Evolutionary conservation across 2,329 filamentous ascomycete species (phyloP).

Genomic region (Colletotrichum higginsianum): DNA sequence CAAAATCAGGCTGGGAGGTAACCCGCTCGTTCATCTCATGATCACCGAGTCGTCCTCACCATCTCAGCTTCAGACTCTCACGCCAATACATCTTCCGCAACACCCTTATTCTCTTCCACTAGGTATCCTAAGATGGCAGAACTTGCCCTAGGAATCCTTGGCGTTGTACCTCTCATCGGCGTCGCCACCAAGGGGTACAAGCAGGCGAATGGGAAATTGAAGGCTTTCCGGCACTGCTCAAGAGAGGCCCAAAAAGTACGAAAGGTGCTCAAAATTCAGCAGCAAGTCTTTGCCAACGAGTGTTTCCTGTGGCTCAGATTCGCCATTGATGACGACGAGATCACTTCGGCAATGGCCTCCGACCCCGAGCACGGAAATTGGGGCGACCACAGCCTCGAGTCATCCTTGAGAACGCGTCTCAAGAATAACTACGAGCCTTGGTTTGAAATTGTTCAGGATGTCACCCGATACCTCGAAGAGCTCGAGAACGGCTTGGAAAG

Average conservation of each 20-base stretch:
- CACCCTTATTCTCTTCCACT: not conserved
- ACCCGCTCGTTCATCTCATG: too few species aligned
- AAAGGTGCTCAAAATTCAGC: slow-evolving; percentile 20
- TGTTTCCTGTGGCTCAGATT: slow-evolving; percentile 21
- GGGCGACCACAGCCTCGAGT: not conserved
- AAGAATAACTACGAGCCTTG: slow-evolving; percentile 23
- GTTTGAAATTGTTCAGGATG: not conserved
- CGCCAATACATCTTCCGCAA: not conserved
- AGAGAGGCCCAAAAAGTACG: slow-evolving; percentile 9
- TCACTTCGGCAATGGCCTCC: not conserved
- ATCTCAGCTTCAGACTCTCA: too few species aligned
- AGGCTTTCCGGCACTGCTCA: slow-evolving; percentile 27
- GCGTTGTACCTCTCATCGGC: slow-evolving; percentile 27
- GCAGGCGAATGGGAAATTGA: slow-evolving; percentile 18
- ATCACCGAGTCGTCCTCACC: too few species aligned
- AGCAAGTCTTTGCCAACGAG: slow-evolving; percentile 27
- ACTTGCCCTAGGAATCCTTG: slow-evolving; percentile 26
- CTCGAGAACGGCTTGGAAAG: not conserved
- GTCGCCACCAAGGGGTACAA: slow-evolving; percentile 29
- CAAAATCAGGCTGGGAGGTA: too few species aligned
- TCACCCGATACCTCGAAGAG: not conserved
- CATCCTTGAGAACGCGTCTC: not conserved
- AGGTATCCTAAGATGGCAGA: slow-evolving; percentile 15
- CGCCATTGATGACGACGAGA: slow-evolving; percentile 9
- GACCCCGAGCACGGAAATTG: slow-evolving; percentile 13